Evolutionary conservation across 257 asterid species (phyloP), one percentile per base, ranked within the genome.

Genomic region (Oldenlandia corymbosa): DNA sequence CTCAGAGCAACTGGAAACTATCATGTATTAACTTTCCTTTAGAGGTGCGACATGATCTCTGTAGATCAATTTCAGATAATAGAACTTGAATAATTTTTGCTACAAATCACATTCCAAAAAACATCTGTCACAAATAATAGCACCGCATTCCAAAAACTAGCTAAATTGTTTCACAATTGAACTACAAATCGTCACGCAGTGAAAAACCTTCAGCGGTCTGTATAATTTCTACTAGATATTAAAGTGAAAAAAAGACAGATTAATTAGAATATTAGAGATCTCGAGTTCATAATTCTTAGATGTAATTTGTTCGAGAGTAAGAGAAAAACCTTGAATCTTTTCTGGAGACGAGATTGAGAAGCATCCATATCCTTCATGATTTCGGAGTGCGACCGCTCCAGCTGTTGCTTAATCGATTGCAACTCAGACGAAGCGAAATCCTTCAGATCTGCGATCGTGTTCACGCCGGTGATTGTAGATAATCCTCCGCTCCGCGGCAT

Each of bases 361-460:
- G 95, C 86, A 65, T 88, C 95, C 16, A 65, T 23, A 26, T 91
- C 97, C 93, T 88, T 88, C 50, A 76, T 26, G 64, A 88, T 88
- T 78, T 81, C 95, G 41, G 82, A 43, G 52, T 88, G 92, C 45
- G 96, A 85, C 21, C 79, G 73, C 10, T 90, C 93, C 71, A 87
- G 73, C 66, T 74, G 84, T 39, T 78, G 78, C 74, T 87, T 85
- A 58, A 90, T 45, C 42, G 85, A 80, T 8, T 83, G 81, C 75
- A 87, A 64, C 31, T 60, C 62, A 62, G 84, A 71, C 49, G 87
- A 64, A 7, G 88, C 83, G 52, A 85, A 63, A 31, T 79, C 83
- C 83, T 75, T 90, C 76, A 87, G 85, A 80, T 90, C 97, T 26
- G 85, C 74, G 71, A 90, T 71, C 70, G 87, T 64, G 70, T 68